Percentiles rank a stretch among this genome's conserved stretches.
Evolutionary conservation across 495 filamentous ascomycete species (phyloP).

Genomic region (Xylona heveae): DNA sequence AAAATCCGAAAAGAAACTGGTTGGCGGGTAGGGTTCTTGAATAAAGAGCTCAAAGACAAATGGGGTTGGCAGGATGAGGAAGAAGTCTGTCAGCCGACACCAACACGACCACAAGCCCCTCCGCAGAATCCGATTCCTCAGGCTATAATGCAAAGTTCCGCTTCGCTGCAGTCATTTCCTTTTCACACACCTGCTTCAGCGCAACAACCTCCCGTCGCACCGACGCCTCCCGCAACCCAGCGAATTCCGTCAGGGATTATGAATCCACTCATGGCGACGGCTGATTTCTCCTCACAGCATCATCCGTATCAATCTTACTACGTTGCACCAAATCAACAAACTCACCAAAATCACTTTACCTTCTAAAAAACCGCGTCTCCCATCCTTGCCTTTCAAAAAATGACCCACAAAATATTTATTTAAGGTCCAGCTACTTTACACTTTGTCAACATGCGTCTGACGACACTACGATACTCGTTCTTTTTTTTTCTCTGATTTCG

Average conservation of each 20-base stretch:
- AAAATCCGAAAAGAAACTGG: conserved; percentile 55
- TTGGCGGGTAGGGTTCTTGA: conserved; percentile 50
- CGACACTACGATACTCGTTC: no score
- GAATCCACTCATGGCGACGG: conserved; percentile 42
- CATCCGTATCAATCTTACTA: conserved; percentile 59
- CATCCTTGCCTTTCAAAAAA: no score
- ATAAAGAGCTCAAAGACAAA: conserved; percentile 42
- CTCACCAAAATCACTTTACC: conserved; percentile 5
- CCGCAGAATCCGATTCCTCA: conserved; percentile 9
- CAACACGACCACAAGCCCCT: conserved; percentile 10
- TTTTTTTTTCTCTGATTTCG: no score
- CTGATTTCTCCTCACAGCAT: conserved; percentile 50
- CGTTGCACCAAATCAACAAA: conserved; percentile 19
- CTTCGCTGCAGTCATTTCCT: conserved; percentile 3
- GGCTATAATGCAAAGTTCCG: neutral
- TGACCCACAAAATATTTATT: no score
- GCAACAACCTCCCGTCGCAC: conserved; percentile 11
- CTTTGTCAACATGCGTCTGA: no score
- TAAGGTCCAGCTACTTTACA: no score
- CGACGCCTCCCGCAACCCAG: conserved; percentile 10
- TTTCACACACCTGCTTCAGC: conserved; percentile 7
- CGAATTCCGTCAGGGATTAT: conserved; percentile 20
- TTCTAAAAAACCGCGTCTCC: conserved; percentile 3
- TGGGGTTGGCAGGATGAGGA: conserved; percentile 54
- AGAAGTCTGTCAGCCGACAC: conserved; percentile 11